A percentile compares a stretch with the other conserved stretches of the same genome.
phyloP scores from a whole-genome alignment of 2,329 filamentous ascomycete genomes.

The Tetracladium maxilliforme region DNA sequence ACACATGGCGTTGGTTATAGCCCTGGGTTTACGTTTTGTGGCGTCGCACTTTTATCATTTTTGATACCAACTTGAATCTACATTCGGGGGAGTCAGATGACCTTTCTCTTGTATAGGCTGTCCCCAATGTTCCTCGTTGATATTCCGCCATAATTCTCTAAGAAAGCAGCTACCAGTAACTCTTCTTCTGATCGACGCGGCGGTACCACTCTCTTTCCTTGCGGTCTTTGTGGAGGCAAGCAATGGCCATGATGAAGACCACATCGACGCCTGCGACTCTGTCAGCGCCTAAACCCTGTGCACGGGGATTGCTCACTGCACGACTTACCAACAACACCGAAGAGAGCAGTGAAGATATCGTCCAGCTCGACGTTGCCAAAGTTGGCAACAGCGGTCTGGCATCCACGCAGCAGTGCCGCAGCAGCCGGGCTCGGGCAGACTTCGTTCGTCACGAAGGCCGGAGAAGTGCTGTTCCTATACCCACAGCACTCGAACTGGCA shows the following conservation, averaged over 20 bases:
- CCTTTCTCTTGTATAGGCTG: no score
- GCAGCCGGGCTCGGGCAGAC: conserved; percentile 56
- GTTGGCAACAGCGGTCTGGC: conserved; percentile 48
- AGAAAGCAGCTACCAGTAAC: conserved; percentile 36
- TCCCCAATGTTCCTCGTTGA: no score
- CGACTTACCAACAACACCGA: conserved; percentile 56
- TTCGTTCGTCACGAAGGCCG: conserved; percentile 54
- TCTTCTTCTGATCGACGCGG: conserved; percentile 68
- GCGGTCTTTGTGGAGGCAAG: conserved; percentile 67
- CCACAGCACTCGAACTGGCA: conserved; percentile 66
- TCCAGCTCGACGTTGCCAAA: conserved; percentile 62
- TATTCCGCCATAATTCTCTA: no score
- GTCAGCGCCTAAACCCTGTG: background rate
- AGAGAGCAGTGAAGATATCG: conserved; percentile 63
- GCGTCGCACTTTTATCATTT: no score
- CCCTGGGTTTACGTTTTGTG: no score
- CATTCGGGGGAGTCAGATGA: no score
- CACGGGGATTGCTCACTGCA: background rate
- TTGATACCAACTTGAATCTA: no score
- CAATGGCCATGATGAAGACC: conserved; percentile 53
- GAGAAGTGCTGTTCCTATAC: conserved; percentile 57
- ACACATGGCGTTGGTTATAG: no score
- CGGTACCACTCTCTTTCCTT: conserved; percentile 68
- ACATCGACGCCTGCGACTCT: conserved; percentile 38
- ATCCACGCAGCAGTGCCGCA: conserved; percentile 56